These are phyloP conservation scores for Amanita pseudoporphyria DNA, from an alignment of 768 basidiomycete species.

Conservation along the genomic window DNA sequence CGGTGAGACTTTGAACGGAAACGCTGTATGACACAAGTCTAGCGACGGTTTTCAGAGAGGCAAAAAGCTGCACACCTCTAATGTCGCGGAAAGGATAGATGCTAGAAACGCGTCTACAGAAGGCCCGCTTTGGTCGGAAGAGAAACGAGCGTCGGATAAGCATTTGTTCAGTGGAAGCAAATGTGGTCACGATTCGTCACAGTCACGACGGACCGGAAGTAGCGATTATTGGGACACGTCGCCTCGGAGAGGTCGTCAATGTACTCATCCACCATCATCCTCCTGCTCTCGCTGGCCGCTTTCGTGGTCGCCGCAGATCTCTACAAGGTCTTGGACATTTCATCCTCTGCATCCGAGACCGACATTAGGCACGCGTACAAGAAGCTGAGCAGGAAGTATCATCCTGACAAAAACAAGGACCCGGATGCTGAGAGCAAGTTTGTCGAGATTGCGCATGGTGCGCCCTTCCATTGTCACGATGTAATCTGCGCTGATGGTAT, in stretches of 20 bases:
- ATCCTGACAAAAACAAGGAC: slow-evolving; percentile 94
- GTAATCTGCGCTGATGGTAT: slow-evolving; percentile 1
- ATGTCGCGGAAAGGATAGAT: slow-evolving; percentile 26
- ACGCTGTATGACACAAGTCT: slow-evolving; percentile 25
- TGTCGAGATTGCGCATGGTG: slow-evolving; percentile 86
- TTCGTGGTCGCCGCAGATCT: slow-evolving; percentile 54
- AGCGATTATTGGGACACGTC: slow-evolving; percentile 6
- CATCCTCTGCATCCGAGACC: slow-evolving; percentile 71
- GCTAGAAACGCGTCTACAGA: slow-evolving; percentile 3
- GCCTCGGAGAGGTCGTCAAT: slow-evolving; percentile 12
- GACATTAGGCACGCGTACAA: slow-evolving; percentile 93
- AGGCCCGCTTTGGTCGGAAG: not conserved
- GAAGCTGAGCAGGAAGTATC: slow-evolving; percentile 76
- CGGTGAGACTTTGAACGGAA: slow-evolving; percentile 40
- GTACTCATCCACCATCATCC: slow-evolving; percentile 24
- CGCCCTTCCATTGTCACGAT: slow-evolving; percentile 13
- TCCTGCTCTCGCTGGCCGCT: slow-evolving; percentile 27
- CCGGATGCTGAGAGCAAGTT: slow-evolving; percentile 76
- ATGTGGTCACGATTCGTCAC: not conserved
- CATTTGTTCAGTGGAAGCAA: not conserved
- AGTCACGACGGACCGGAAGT: not conserved
- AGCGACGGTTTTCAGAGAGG: not conserved
- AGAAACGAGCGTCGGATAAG: not conserved
- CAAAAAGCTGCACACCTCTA: slow-evolving; percentile 20
- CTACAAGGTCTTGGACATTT: slow-evolving; percentile 77